A percentile compares a stretch with the other conserved stretches of the same genome.
phyloP scores from a whole-genome alignment of 441 rosid species.

The Breynia disticha region DNA sequence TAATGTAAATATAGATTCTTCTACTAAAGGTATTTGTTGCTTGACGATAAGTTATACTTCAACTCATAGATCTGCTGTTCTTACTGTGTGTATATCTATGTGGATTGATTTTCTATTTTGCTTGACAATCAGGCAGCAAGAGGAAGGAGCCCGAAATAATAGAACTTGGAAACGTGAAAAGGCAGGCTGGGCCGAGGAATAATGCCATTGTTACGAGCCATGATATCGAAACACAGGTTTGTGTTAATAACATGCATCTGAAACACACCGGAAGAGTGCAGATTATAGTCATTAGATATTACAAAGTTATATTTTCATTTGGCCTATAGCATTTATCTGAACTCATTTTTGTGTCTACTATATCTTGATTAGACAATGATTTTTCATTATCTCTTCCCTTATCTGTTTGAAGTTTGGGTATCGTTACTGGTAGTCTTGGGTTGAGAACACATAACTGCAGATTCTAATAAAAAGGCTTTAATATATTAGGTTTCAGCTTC shows the following conservation, averaged over 20 bases:
- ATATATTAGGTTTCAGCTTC: no score
- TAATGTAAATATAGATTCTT: conserved; percentile 21
- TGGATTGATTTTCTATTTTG: conserved; percentile 14
- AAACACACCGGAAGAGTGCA: neutral
- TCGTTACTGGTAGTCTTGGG: no score
- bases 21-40: conserved; percentile 24
- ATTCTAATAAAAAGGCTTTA: no score
- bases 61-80: neutral
- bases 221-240: conserved; percentile 32
- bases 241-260: conserved; percentile 3
- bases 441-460: no score
- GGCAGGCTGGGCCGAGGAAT: conserved; percentile 22
- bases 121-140: conserved; percentile 34
- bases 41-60: neutral
- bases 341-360: no score
- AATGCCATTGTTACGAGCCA: conserved; percentile 8
- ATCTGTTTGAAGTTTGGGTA: no score
- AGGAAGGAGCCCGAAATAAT: conserved; percentile 47
- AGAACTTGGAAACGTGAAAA: conserved; percentile 29
- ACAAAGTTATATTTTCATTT: no score
- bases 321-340: no score
- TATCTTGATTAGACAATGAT: no score
- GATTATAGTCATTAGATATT: neutral
- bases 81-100: neutral
- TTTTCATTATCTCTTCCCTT: no score